Percentiles rank a stretch among this genome's conserved stretches.
phyloP scores from a whole-genome alignment of 257 asterid genomes.

The Solanum pimpinellifolium region DNA sequence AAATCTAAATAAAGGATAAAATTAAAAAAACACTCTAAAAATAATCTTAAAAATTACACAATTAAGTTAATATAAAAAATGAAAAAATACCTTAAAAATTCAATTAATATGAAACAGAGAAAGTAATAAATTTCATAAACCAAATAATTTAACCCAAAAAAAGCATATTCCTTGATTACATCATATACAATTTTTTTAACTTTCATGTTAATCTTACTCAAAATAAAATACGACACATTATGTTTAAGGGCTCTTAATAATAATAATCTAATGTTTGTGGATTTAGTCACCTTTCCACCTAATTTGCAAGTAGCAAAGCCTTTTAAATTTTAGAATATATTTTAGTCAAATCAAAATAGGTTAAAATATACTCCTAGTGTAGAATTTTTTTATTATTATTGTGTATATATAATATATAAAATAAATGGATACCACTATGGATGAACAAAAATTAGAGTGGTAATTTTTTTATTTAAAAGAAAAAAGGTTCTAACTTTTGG shows the following conservation, averaged over 20 bases:
- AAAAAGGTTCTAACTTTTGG: not conserved
- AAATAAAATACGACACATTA: not conserved
- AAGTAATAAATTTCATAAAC: not conserved
- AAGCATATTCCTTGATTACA: not conserved
- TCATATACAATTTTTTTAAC: not conserved
- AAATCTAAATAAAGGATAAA: no score
- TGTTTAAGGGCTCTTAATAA: not conserved
- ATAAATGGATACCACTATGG: not conserved
- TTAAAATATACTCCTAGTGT: not conserved
- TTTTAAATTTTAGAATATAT: no score
- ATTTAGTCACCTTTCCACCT: not conserved
- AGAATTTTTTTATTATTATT: no score
- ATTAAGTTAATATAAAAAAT: no score
- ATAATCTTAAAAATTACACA: no score
- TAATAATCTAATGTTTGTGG: not conserved
- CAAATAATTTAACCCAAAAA: not conserved
- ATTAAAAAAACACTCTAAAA: no score
- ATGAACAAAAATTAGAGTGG: not conserved
- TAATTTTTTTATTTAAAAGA: not conserved
- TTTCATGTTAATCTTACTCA: not conserved
- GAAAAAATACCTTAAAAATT: no score
- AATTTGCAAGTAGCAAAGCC: not conserved
- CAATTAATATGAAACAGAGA: no score
- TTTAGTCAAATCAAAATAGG: not conserved
- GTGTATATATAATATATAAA: no score